These are phyloP conservation scores for Paraurostyla sp. DNA, from an alignment of 73 alveolate genomes.

Conservation along the genomic window DNA sequence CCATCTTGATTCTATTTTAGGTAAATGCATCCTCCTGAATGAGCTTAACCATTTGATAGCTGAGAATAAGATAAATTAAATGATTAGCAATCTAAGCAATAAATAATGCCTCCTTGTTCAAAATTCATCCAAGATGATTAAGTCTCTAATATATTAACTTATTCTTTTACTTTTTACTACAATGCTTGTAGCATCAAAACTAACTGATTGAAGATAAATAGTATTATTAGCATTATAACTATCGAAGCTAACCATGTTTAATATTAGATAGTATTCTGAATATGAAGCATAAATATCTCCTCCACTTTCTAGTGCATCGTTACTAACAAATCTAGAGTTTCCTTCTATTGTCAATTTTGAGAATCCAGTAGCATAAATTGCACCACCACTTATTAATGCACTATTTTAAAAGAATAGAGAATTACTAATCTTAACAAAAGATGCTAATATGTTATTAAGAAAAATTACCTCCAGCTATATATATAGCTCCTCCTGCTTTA, in stretches of 20 bases:
- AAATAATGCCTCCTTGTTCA: too few relatives aligned
- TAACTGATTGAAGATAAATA: background rate
- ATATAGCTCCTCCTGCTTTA: constrained; percentile 33
- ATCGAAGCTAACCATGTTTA: background rate
- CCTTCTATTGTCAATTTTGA: background rate
- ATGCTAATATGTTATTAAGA: too few relatives aligned
- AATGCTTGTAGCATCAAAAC: background rate
- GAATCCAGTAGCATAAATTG: constrained; percentile 32
- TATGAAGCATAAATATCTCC: background rate
- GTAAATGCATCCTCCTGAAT: too few relatives aligned
- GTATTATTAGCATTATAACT: background rate
- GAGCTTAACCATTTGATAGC: too few relatives aligned
- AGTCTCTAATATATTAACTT: too few relatives aligned
- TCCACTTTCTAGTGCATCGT: background rate
- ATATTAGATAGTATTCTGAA: background rate
- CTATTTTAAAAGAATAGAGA: too few relatives aligned
- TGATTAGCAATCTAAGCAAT: too few relatives aligned
- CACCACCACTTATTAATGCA: constrained; percentile 39
- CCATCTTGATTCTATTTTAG: too few relatives aligned
- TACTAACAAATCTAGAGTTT: background rate
- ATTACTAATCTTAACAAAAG: too few relatives aligned
- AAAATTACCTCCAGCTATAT: constrained; percentile 37
- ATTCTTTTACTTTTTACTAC: background rate
- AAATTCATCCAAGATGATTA: too few relatives aligned
- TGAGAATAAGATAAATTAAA: too few relatives aligned